These are phyloP conservation scores for Nothopassalora personata DNA, from an alignment of 2,329 filamentous ascomycete genomes.

Conservation along the genomic window DNA sequence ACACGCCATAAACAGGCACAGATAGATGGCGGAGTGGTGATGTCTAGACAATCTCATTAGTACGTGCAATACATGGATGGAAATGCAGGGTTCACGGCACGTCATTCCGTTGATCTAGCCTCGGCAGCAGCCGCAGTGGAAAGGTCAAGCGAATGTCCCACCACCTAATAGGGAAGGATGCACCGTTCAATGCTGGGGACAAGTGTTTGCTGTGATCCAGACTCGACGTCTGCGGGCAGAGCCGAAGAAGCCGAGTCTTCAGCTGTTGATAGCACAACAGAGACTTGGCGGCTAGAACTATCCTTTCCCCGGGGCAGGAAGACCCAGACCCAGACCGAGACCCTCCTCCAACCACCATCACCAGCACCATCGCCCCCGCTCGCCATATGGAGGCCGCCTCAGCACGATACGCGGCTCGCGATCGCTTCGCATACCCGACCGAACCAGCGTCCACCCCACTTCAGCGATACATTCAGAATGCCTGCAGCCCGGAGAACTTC, in stretches of 20 bases:
- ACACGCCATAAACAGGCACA: not conserved
- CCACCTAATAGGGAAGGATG: not conserved
- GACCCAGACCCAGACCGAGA: slow-evolving; percentile 5
- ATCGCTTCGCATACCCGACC: slow-evolving; percentile 82
- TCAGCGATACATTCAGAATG: slow-evolving; percentile 91
- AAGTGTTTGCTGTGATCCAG: not conserved
- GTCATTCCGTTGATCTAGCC: not conserved
- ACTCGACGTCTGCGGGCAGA: not conserved
- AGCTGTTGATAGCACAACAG: too few relatives aligned
- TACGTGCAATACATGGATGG: too few relatives aligned
- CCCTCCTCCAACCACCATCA: not conserved
- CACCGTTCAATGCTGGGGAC: not conserved
- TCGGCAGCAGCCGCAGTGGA: not conserved
- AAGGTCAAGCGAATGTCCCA: not conserved
- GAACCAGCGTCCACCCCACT: slow-evolving; percentile 77
- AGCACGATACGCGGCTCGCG: slow-evolving; percentile 88
- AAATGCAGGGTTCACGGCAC: not conserved
- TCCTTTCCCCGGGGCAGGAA: slow-evolving; percentile 4
- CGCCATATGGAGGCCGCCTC: slow-evolving; percentile 77
- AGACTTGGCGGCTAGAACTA: not conserved
- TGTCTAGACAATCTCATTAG: not conserved
- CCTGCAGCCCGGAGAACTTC: slow-evolving; percentile 95
- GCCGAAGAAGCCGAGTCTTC: not conserved
- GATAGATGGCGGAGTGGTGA: not conserved
- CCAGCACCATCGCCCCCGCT: slow-evolving; percentile 3